Conservation (phyloP, 2,329 filamentous ascomycete species). For the Harringtonia aguacate region DNA sequence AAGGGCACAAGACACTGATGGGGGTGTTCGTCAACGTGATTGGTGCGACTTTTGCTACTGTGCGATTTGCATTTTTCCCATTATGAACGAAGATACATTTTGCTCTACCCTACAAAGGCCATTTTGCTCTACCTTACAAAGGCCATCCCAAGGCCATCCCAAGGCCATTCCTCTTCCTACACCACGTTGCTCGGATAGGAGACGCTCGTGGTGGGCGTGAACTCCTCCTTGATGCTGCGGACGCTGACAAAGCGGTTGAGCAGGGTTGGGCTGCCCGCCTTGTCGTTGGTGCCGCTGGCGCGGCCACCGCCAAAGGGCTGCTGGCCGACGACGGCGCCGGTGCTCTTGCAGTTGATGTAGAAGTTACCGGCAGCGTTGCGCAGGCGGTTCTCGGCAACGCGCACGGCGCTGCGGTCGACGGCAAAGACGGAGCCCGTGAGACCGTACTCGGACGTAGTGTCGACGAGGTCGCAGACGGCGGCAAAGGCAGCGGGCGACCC, state of each 20-base stretch:
- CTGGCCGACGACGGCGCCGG: constrained; percentile 43
- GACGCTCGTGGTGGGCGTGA: constrained; percentile 50
- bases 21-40: too few relatives aligned
- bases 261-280: constrained; percentile 40
- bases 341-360: constrained; percentile 48
- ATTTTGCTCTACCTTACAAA: too few relatives aligned
- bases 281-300: constrained; percentile 44
- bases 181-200: constrained; percentile 62
- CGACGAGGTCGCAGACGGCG: constrained; percentile 51
- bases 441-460: constrained; percentile 60
- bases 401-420: constrained; percentile 33
- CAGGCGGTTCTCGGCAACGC: constrained; percentile 37
- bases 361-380: constrained; percentile 46
- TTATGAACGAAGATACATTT: too few relatives aligned
- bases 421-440: constrained; percentile 41
- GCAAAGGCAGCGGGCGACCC: constrained; percentile 29
- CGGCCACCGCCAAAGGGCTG: constrained; percentile 44
- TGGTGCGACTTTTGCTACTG: too few relatives aligned
- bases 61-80: too few relatives aligned
- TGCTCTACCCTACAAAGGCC: too few relatives aligned
- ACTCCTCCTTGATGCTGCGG: constrained; percentile 58
- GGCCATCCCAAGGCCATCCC: too few relatives aligned
- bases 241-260: constrained; percentile 40
- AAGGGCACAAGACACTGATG: neutral
- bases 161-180: constrained; percentile 22